These are phyloP conservation scores for Cercospora janseana DNA, from an alignment of 2,329 filamentous ascomycete genomes.

Conservation along the genomic window DNA sequence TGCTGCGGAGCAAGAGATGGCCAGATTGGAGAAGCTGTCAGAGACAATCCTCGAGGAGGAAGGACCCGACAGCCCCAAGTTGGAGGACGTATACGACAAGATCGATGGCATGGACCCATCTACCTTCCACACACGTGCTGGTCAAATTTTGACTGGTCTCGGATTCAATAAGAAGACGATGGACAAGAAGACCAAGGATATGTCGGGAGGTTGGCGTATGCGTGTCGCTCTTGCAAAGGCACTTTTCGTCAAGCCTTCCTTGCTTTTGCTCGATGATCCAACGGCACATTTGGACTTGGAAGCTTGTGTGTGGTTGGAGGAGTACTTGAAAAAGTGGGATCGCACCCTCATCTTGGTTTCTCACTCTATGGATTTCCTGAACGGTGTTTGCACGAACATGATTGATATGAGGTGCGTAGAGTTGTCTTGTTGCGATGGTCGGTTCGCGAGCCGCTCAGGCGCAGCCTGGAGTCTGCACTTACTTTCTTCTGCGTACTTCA, in stretches of 20 bases:
- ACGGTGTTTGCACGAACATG: slow-evolving; percentile 98
- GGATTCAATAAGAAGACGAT: slow-evolving; percentile 99
- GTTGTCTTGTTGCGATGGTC: background rate
- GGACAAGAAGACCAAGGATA: slow-evolving; percentile 99
- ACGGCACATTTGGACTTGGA: slow-evolving; percentile 99
- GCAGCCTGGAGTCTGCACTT: background rate
- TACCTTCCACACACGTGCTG: slow-evolving; percentile 92
- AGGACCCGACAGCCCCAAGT: slow-evolving; percentile 82
- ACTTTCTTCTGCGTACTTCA: background rate
- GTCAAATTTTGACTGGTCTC: slow-evolving; percentile 94
- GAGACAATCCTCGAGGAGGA: slow-evolving; percentile 89
- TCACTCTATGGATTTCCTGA: slow-evolving; percentile 98
- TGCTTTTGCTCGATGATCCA: slow-evolving; percentile 94
- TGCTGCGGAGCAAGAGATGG: slow-evolving; percentile 90
- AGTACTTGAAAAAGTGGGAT: slow-evolving; percentile 99
- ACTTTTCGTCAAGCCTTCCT: slow-evolving; percentile 94
- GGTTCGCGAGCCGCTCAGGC: background rate
- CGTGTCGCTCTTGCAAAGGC: slow-evolving; percentile 96
- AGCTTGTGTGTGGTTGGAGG: slow-evolving; percentile 98
- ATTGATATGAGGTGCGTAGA: slow-evolving; percentile 77
- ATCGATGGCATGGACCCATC: slow-evolving; percentile 99
- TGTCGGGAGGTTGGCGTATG: slow-evolving; percentile 99
- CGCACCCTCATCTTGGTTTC: slow-evolving; percentile 94
- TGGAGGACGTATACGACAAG: slow-evolving; percentile 97
- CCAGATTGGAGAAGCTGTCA: slow-evolving; percentile 80